Base-by-base conservation (phyloP, 306 rosid genomes). In the Prunus kanzakura region DNA sequence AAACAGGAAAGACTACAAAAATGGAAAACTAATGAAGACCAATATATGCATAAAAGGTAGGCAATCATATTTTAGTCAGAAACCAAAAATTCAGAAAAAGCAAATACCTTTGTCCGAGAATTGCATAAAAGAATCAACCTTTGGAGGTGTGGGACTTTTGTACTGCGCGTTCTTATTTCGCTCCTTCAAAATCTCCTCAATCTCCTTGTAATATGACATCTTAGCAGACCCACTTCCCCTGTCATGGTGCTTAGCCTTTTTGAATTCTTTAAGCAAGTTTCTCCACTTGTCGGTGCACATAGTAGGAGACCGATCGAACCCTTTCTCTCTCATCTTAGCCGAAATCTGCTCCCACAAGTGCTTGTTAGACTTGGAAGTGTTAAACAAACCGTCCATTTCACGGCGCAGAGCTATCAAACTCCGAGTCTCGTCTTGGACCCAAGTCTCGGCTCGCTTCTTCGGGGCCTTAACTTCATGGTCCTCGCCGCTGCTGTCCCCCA, bases 211-310 rank as follows among this genome's bases (percentile, higher is more conserved):
- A 84, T 82, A 95, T 0, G 88, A 90, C 99, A 95, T 95, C 87
- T 95, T 95, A 0, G 93, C 93, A 6, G 96, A 89, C 23, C 93
- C 91, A 75, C 90, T 86, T 10, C 97, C 97, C 64, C 86, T 80
- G 32, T 87, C 97, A 2, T 82, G 88, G 57, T 92, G 97, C 87
- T 88, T 89, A 0, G 98, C 97, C 82, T 95, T 95, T 92, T 95
- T 95, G 65, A 92, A 92, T 88, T 95, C 99, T 84, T 95, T 95
- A 20, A 92, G 82, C 51, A 95, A 79, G 75, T 95, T 95, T 79
- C 99, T 89, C 99, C 99, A 95, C 78, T 95, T 95, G 54, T 95
- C 99, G 2, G 99, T 95, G 75, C 99, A 95, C 99, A 95, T 95
- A 13, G 96, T 95, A 0, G 99, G 98, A 0, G 96, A 92, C 12